Evolutionary conservation across 805 yeast species (phyloP), one percentile per base, ranked within the genome.

Genomic region (Ogataea pilisensis): DNA sequence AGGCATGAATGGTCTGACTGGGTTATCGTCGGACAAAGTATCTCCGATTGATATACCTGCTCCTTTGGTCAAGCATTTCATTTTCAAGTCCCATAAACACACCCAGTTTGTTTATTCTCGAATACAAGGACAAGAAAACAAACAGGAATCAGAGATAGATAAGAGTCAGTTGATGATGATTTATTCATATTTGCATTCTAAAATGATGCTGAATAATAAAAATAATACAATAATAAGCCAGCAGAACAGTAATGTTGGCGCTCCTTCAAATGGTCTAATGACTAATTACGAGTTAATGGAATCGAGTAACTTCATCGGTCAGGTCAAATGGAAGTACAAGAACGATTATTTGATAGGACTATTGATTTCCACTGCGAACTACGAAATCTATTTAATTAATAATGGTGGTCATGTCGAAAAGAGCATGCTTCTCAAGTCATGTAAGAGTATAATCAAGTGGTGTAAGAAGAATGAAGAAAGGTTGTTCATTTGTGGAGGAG

Each of bases 401-500:
- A 60, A 57, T 37, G 81, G 82, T n/a, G 76, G 80, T 1, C 55
- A 68, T 8, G 71, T 78, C 14, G 71, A 75, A 33, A 77, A 80
- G 32, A 75, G 75, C 30, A 69, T 73, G 0, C 62, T 89, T 43
- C 73, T 83, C 13, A 66, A 66, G 17, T 78, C 86, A 45, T 81
- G 89, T 30, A 70, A 78, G 38, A 68, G 70, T 17, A 76, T 88
- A 12, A 78, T 85, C 8, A 70, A 70, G 36, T 90, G 96, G 96
- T 82, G 95, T 51, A 71, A 75, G 45, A 77, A 72, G 46, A 75
- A 85, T 49, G 84, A 84, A 46, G 78, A 77, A 39, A 65, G 93
- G 30, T 58, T 88, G 27, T 88, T 87, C 57, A 78, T 84, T 9
- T 76, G 78, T 18, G 81, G 80, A n/a, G 93, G 93, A 2, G 86